These are phyloP conservation scores for Botrytis byssoidea DNA, from an alignment of 2,329 filamentous ascomycete species.

Conservation along the genomic window DNA sequence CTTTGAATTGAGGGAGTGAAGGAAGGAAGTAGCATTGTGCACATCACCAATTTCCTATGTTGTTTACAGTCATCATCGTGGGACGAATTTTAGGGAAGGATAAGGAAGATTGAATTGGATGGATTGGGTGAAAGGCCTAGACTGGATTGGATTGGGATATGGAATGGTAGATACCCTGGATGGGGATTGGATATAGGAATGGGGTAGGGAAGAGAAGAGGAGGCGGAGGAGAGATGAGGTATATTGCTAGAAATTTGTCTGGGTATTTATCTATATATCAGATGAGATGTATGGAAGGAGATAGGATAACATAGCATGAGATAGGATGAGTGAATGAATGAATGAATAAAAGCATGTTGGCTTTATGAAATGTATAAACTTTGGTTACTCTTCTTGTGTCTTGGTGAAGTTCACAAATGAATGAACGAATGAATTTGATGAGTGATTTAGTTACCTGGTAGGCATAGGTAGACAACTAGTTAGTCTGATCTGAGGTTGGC, in stretches of 20 bases:
- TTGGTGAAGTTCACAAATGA: background rate
- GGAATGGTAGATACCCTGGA: background rate
- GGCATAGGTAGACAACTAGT: no score
- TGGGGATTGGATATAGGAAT: background rate
- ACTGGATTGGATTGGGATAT: background rate
- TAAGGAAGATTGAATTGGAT: background rate
- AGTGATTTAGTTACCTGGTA: background rate
- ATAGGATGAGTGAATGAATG: background rate
- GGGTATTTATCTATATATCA: background rate
- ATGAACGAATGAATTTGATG: background rate
- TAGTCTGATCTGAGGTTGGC: background rate
- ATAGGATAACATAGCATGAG: background rate
- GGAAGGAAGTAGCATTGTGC: background rate
- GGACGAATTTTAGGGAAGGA: background rate
- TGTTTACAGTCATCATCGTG: background rate
- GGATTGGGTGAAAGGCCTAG: background rate
- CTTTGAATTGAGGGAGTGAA: background rate
- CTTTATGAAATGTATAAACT: background rate
- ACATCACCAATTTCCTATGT: background rate
- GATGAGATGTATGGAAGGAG: background rate
- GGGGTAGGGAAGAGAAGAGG: background rate
- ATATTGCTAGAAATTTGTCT: background rate
- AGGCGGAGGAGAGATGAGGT: background rate
- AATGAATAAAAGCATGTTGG: background rate
- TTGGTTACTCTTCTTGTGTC: background rate